Base-by-base conservation (phyloP, 1,284 basidiomycete genomes). In the Peniophora sp. region DNA sequence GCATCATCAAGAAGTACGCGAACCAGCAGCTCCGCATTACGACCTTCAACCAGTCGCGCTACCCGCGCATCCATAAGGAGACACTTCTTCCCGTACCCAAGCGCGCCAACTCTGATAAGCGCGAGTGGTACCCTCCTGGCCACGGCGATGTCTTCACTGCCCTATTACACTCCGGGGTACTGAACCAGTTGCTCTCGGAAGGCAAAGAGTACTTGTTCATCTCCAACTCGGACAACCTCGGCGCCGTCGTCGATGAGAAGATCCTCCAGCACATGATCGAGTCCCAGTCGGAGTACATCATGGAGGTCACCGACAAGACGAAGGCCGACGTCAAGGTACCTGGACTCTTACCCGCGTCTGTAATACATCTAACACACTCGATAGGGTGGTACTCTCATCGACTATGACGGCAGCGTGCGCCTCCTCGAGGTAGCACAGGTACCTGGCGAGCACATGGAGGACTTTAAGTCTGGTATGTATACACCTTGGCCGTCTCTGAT, bases 131-230 rank as follows among this genome's bases (percentile, higher is more conserved):
- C 77, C 97, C 97, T 53, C 97, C 97, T 49, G 97, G 97, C 65
- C 97, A 99, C 78, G 97, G 97, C 71, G 97, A 99, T 66, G 68
- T 97, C 56, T 97, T 92, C 77, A 95, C 95, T 58, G 92, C 92
- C 20, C 79, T 94, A 59, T 80, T 85, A 69, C 96, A 98, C 77
- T 97, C 92, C 39, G 96, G 97, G 55, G 86, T 99, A 47, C 81
- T 99, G 59, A 96, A 99, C 67, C 91, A 97, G 69, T 83, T 99
- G 46, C 75, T 99, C 54, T 76, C 89, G 3, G 92, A 94, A 59
- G 97, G 97, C 70, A 99, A 98, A 72, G 96, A 99, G 71, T 98
- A 99, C 73, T 85, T 99, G 58, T 99, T 99, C 68, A 92, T 98
- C 55, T 98, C 95, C 67, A 99, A 99, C 79, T 97, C 96, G 47